Evolutionary conservation across 148 eudicot species (phyloP).

Genomic region (Drosera capensis): DNA sequence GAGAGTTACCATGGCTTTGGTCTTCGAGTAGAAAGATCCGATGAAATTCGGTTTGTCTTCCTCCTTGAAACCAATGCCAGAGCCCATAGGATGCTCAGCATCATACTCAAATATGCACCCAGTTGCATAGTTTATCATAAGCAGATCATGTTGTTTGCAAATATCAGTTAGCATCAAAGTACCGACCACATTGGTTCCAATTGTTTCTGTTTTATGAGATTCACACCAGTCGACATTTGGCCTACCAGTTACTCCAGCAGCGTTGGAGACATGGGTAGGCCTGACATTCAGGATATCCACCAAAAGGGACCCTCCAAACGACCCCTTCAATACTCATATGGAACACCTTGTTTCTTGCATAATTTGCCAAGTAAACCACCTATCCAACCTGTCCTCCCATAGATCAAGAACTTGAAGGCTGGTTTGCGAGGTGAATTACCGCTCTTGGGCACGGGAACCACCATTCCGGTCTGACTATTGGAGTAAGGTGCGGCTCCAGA

Average conservation of each 20-base stretch:
- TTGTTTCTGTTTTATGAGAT: conserved; percentile 49
- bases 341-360: conserved; percentile 41
- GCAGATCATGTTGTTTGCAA: conserved; percentile 41
- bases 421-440: conserved; percentile 13
- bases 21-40: conserved; percentile 60
- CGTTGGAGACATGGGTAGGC: conserved; percentile 55
- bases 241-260: conserved; percentile 65
- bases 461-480: conserved; percentile 9
- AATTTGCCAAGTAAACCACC: conserved; percentile 48
- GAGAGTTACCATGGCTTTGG: conserved; percentile 54
- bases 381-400: conserved; percentile 53
- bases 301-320: conserved; percentile 36
- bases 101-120: conserved; percentile 62
- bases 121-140: conserved; percentile 58
- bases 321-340: conserved; percentile 41
- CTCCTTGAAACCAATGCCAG: conserved; percentile 57
- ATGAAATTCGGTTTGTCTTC: conserved; percentile 52
- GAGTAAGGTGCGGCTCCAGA: conserved; percentile 8
- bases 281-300: conserved; percentile 30
- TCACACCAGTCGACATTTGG: conserved; percentile 78
- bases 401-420: conserved; percentile 37
- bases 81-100: conserved; percentile 41
- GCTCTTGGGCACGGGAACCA: conserved; percentile 19
- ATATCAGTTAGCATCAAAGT: conserved; percentile 47
- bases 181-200: conserved; percentile 48